phyloP scores from a whole-genome alignment of 257 asterid genomes.

The Linaria vulgaris region DNA sequence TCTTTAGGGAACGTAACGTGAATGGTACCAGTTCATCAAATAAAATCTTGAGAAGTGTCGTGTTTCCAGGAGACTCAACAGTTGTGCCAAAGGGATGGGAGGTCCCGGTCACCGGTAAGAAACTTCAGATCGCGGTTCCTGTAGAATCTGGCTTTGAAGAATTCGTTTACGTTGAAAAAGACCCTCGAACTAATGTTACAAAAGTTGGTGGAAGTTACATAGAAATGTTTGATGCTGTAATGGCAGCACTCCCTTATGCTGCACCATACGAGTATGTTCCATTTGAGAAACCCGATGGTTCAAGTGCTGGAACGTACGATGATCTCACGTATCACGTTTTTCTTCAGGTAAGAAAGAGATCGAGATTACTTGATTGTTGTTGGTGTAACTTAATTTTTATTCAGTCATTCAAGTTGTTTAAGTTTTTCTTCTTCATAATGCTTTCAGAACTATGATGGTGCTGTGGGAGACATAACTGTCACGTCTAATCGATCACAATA shows the following conservation, averaged over 20 bases:
- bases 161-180: slow-evolving; percentile 32
- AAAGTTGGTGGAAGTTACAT: slow-evolving; percentile 32
- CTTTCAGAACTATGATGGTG: slow-evolving; percentile 25
- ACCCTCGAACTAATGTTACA: slow-evolving; percentile 24
- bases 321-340: slow-evolving; percentile 29
- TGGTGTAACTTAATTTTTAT: not conserved
- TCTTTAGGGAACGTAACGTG: slow-evolving; percentile 8
- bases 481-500: slow-evolving; percentile 19
- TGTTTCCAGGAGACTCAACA: slow-evolving; percentile 46
- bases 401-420: not conserved
- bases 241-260: slow-evolving; percentile 29
- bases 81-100: slow-evolving; percentile 54
- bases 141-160: slow-evolving; percentile 27
- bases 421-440: not conserved
- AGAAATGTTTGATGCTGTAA: slow-evolving; percentile 39
- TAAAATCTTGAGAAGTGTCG: slow-evolving; percentile 22
- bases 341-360: slow-evolving; percentile 24
- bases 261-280: slow-evolving; percentile 31
- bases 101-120: slow-evolving; percentile 35
- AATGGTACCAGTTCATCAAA: slow-evolving; percentile 1
- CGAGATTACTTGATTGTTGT: too few species aligned
- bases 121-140: slow-evolving; percentile 41
- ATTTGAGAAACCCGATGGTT: slow-evolving; percentile 9
- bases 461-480: slow-evolving; percentile 32
- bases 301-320: slow-evolving; percentile 27